Conservation (phyloP, 2,329 filamentous ascomycete genomes). For the Alternaria brassicae region DNA sequence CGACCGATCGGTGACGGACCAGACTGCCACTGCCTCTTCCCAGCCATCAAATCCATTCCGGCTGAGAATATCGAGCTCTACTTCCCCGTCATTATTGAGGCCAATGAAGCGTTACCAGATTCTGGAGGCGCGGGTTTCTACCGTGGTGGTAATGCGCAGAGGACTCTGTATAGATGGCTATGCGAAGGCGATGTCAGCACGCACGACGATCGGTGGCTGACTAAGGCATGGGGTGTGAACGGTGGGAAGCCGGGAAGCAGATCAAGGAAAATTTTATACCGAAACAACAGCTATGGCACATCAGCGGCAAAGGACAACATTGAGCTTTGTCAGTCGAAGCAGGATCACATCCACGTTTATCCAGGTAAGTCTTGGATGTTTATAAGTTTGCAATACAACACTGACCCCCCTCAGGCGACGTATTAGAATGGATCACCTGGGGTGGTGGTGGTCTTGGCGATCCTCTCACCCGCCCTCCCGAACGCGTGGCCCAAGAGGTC, state of each 20-base stretch:
- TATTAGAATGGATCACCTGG: constrained; percentile 61
- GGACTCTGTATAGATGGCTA: constrained; percentile 58
- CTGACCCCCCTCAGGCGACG: constrained; percentile 45
- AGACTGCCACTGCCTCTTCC: constrained; percentile 61
- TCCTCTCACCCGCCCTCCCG: constrained; percentile 53
- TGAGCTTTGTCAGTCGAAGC: constrained; percentile 55
- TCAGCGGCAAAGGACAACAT: constrained; percentile 44
- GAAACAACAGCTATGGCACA: constrained; percentile 49
- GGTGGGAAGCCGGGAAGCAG: constrained; percentile 55
- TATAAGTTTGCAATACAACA: neutral
- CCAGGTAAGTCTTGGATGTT: constrained; percentile 34
- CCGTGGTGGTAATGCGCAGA: constrained; percentile 59
- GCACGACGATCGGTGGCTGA: constrained; percentile 60
- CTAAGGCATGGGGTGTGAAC: constrained; percentile 59
- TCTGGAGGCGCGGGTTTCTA: constrained; percentile 58
- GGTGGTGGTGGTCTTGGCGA: constrained; percentile 59
- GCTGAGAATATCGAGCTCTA: constrained; percentile 59
- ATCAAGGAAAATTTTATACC: constrained; percentile 54
- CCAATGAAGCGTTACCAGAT: constrained; percentile 57
- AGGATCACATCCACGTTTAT: constrained; percentile 56
- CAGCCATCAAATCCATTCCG: constrained; percentile 60
- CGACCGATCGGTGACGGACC: constrained; percentile 57
- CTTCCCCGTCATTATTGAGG: constrained; percentile 58
- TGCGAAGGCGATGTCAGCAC: constrained; percentile 56
- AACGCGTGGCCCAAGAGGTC: constrained; percentile 57